These are phyloP conservation scores for Sungouiozyma intestinalis DNA, from an alignment of 805 yeast species.

Conservation along the genomic window DNA sequence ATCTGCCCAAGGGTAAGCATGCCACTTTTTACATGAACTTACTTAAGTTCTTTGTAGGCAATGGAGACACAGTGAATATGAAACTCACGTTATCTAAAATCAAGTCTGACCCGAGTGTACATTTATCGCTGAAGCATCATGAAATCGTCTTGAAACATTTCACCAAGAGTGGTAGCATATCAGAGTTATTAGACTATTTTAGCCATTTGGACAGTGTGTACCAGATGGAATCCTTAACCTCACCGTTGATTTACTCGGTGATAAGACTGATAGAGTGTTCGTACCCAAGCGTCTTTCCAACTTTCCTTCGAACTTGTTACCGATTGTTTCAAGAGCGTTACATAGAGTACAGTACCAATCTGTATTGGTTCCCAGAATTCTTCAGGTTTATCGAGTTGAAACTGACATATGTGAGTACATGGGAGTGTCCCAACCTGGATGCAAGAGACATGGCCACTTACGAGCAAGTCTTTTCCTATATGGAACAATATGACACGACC, in stretches of 20 bases:
- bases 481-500: no score
- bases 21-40: neutral
- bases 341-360: neutral
- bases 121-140: conserved; percentile 11
- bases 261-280: neutral
- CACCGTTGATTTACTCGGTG: neutral
- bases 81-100: conserved; percentile 8
- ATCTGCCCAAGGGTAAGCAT: neutral
- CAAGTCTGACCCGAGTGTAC: conserved; percentile 8
- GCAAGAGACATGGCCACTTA: no score
- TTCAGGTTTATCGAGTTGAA: neutral
- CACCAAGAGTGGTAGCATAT: conserved; percentile 11
- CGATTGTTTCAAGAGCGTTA: neutral
- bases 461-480: no score
- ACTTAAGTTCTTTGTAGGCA: no score
- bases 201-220: neutral
- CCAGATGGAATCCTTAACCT: neutral
- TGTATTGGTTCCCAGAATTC: neutral
- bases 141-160: conserved; percentile 14
- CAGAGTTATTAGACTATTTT: conserved; percentile 3
- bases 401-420: no score
- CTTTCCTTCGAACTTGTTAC: neutral
- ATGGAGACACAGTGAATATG: conserved; percentile 6
- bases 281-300: neutral
- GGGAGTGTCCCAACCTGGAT: no score